phyloP scores from a whole-genome alignment of 495 filamentous ascomycete species.

The Podospora conica region DNA sequence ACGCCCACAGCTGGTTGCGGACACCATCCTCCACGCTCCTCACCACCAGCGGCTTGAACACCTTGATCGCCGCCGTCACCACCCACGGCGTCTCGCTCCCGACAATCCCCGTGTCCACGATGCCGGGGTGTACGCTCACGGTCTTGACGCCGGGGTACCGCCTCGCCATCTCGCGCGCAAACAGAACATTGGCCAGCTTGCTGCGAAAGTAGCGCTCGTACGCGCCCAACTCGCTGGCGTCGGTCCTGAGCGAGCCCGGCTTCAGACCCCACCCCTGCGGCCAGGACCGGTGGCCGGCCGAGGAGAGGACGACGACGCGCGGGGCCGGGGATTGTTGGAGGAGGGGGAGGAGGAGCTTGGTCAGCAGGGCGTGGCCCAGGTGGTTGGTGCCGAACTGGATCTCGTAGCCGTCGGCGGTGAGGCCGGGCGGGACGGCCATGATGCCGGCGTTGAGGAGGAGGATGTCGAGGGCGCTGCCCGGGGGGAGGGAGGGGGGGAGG shows the following conservation, averaged over 20 bases:
- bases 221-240: background rate
- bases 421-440: constrained; percentile 47
- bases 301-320: constrained; percentile 39
- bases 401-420: constrained; percentile 61
- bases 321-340: constrained; percentile 30
- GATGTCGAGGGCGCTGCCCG: constrained; percentile 36
- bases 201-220: constrained; percentile 51
- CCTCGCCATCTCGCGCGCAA: constrained; percentile 51
- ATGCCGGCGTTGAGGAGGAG: constrained; percentile 58
- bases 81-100: background rate
- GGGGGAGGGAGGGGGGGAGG: constrained; percentile 13
- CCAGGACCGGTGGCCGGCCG: constrained; percentile 30
- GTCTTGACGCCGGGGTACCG: constrained; percentile 50
- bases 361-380: constrained; percentile 60
- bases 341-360: constrained; percentile 53
- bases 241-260: constrained; percentile 31
- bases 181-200: constrained; percentile 70
- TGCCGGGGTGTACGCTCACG: constrained; percentile 58
- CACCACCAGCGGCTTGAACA: background rate
- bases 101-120: constrained; percentile 50
- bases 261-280: constrained; percentile 33
- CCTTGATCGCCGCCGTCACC: background rate
- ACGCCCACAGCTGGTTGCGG: constrained; percentile 57
- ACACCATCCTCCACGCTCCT: constrained; percentile 40
- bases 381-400: constrained; percentile 66